A percentile compares a stretch with the other conserved stretches of the same genome.
Evolutionary conservation across 176 grass and related monocot species (phyloP).

Genomic region (Pontederia paniculata): DNA sequence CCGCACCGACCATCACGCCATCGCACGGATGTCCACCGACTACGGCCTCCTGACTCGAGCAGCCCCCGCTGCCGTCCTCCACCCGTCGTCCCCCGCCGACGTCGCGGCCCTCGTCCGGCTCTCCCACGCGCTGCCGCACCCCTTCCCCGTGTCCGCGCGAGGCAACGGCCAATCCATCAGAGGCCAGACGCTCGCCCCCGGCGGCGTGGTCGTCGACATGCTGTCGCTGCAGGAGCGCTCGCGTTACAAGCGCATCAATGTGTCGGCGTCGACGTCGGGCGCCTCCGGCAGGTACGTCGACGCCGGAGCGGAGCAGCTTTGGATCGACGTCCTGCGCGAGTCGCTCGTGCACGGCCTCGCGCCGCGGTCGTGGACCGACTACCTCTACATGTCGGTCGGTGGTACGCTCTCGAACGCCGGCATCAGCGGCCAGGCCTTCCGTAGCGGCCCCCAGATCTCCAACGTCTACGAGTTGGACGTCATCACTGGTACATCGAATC

Average conservation of each 20-base stretch:
- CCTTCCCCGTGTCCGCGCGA: conserved; percentile 32
- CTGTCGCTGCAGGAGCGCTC: conserved; percentile 6
- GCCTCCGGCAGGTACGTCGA: conserved; percentile 22
- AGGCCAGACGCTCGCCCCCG: conserved; percentile 27
- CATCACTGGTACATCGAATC: conserved; percentile 31
- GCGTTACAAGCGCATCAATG: conserved; percentile 19
- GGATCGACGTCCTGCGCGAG: conserved; percentile 39
- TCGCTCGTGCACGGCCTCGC: conserved; percentile 35
- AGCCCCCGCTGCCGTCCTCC: background rate
- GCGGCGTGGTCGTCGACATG: conserved; percentile 55
- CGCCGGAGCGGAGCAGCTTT: conserved; percentile 44
- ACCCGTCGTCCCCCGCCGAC: conserved; percentile 22
- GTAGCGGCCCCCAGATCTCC: conserved; percentile 54
- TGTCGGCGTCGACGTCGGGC: background rate
- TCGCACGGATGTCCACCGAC: background rate
- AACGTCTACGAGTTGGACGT: conserved; percentile 61
- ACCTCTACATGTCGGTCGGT: conserved; percentile 41
- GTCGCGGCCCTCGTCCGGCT: conserved; percentile 35
- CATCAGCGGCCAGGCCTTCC: conserved; percentile 53
- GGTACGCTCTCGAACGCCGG: conserved; percentile 77
- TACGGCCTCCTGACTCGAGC: conserved; percentile 30
- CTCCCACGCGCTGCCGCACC: conserved; percentile 2
- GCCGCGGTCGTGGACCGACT: conserved; percentile 42
- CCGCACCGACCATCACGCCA: background rate
- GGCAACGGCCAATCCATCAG: conserved; percentile 38